Percentiles rank a stretch among this genome's conserved stretches.
Conservation (phyloP, 768 basidiomycete species). For the Suillus plorans region DNA sequence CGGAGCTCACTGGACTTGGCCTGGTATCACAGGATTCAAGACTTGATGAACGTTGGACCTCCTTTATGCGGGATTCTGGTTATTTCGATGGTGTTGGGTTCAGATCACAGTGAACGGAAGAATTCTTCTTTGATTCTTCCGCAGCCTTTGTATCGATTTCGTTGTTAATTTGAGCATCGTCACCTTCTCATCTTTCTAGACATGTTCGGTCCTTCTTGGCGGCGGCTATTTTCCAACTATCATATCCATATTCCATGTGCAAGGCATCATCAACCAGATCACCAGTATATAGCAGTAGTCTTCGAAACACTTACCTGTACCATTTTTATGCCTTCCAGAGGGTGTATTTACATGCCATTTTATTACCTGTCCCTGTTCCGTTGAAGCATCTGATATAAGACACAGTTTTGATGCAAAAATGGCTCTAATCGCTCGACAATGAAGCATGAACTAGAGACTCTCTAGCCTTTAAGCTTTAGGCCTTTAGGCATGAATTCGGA, state of each 20-base stretch:
- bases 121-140: background rate
- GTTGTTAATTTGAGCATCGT: background rate
- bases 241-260: background rate
- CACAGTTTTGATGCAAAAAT: no score
- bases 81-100: conserved; percentile 38
- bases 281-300: background rate
- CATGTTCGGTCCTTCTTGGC: background rate
- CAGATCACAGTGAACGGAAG: conserved; percentile 18
- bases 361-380: no score
- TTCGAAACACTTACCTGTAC: background rate
- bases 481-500: no score
- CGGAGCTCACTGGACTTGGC: conserved; percentile 60
- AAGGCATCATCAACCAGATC: background rate
- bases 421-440: no score
- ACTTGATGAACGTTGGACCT: conserved; percentile 58
- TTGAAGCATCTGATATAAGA: no score
- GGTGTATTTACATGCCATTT: background rate
- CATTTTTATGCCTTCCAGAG: background rate
- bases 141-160: background rate
- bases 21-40: conserved; percentile 55
- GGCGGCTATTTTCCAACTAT: background rate
- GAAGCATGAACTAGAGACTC: no score
- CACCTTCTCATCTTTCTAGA: background rate
- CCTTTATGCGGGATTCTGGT: conserved; percentile 61
- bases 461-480: no score